phyloP scores from a whole-genome alignment of 331 rosid genomes.

The Pyrus hybrid region DNA sequence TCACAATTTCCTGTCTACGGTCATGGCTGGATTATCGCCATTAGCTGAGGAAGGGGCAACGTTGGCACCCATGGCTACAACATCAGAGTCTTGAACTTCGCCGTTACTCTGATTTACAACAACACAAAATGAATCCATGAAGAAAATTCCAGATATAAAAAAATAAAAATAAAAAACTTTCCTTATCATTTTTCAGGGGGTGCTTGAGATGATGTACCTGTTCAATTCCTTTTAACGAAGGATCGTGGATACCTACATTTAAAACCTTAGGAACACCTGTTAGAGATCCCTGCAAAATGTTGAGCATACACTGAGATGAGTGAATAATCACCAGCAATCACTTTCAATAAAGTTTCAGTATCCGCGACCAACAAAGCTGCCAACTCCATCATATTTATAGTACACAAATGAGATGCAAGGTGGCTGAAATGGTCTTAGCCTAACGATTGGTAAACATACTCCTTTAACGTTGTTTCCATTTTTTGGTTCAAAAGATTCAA shows the following conservation, averaged over 20 bases:
- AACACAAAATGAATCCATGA: not conserved
- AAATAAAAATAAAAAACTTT: not conserved
- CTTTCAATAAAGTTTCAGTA: not conserved
- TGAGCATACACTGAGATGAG: constrained; percentile 2
- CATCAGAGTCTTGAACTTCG: constrained; percentile 12
- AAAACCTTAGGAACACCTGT: constrained; percentile 36
- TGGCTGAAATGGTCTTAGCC: not conserved
- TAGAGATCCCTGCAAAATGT: constrained; percentile 36
- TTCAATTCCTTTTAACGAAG: constrained; percentile 29
- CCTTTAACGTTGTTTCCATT: not conserved
- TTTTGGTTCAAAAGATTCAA: not conserved
- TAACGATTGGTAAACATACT: not conserved
- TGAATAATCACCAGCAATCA: not conserved
- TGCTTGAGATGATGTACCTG: constrained; percentile 20
- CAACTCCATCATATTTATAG: not conserved
- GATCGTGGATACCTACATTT: constrained; percentile 12
- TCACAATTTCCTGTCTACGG: not conserved
- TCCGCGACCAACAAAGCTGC: not conserved
- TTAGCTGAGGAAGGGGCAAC: constrained; percentile 1
- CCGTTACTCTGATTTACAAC: constrained; percentile 8
- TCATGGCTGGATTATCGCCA: constrained; percentile 4
- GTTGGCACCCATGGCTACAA: not conserved
- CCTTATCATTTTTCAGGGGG: too few species aligned
- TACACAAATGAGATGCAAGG: not conserved
- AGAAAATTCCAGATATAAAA: not conserved